A percentile compares a stretch with the other conserved stretches of the same genome.
These are phyloP conservation scores for Raphanus raphanistrum DNA, from an alignment of 345 rosid genomes.

Conservation along the genomic window DNA sequence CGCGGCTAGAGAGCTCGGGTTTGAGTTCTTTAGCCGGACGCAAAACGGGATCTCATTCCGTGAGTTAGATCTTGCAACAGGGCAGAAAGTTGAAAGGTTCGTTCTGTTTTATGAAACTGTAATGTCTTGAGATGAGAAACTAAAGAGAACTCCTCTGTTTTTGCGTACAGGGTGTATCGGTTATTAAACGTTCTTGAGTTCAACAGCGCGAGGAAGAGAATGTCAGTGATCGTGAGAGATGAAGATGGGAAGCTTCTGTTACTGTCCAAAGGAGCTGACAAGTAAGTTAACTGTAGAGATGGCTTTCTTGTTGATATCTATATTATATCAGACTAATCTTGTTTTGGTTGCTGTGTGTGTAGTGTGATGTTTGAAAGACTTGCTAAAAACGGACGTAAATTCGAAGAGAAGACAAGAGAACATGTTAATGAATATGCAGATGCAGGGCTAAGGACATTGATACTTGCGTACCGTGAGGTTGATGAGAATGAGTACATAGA, in stretches of 20 bases:
- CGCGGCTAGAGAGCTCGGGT: constrained; percentile 92
- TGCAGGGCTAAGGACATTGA: constrained; percentile 91
- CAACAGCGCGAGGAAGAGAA: constrained; percentile 58
- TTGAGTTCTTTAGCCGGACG: constrained; percentile 77
- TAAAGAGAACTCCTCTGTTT: constrained; percentile 9
- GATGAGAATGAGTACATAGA: constrained; percentile 65
- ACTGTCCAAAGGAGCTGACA: constrained; percentile 96
- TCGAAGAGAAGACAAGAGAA: constrained; percentile 63
- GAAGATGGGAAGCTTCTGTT: constrained; percentile 75
- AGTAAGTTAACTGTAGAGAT: constrained; percentile 43
- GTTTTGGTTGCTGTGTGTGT: constrained; percentile 9
- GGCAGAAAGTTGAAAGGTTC: constrained; percentile 60
- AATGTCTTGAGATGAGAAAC: background rate
- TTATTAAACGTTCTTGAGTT: constrained; percentile 78
- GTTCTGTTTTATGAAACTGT: background rate
- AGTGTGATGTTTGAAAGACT: constrained; percentile 96
- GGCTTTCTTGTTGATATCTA: background rate
- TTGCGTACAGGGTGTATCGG: constrained; percentile 54
- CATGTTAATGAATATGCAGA: constrained; percentile 84
- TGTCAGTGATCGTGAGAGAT: constrained; percentile 81
- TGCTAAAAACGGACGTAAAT: constrained; percentile 53
- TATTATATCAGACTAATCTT: background rate
- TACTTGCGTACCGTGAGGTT: constrained; percentile 88
- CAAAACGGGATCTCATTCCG: constrained; percentile 66
- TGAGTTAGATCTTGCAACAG: constrained; percentile 63